Evolutionary conservation across 164 flowering plant genomes (phyloP), one percentile per base, ranked within the genome.

Genomic region (Chloranthus sessilifolius): DNA sequence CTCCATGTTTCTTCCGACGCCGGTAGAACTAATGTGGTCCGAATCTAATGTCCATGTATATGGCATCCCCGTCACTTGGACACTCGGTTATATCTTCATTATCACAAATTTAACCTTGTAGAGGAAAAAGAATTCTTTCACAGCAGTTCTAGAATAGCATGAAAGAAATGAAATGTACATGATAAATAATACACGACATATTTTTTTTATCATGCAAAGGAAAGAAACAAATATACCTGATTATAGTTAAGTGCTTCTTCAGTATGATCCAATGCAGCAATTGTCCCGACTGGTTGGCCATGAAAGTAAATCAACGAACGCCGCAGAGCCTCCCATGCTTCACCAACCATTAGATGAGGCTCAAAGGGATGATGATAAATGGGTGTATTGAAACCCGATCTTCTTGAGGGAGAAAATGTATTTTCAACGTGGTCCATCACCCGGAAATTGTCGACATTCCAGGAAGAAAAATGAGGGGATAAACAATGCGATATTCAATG

Each of bases 201-300:
- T n/a, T n/a, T n/a, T 27, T 10, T 30, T 27, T n/a, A 25, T 11
- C 33, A 47, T 21, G 40, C 16, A 39, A 14, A 12, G 15, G 39
- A 12, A 16, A 54, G 36, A 21, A 5, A 30, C 20, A 33, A 7
- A 9, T 51, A 33, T 26, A 82, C 97, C 88, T 86, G 95, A 73
- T 90, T 88, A 68, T 90, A 90, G 63, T 90, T 90, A 43, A 82
- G 85, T 6, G 77, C 61, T 62, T 82, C 94, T 12, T 68, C 88
- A 3, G 84, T 67, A 37, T 63, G 65, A 52, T 83, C 90, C 30
- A 73, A 47, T 1, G 95, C 95, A 21, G 88, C 95, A 46, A 86
- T 81, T 0, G 95, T 86, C 56, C 91, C 91, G 52, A 86, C 91
- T 3, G 91, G 88, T 36, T 72, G 79, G 17, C 83, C 83, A 25